Evolutionary conservation across 139 green algal genomes (phyloP), one percentile per base, ranked within the genome.

Genomic region (Volvox africanus): DNA sequence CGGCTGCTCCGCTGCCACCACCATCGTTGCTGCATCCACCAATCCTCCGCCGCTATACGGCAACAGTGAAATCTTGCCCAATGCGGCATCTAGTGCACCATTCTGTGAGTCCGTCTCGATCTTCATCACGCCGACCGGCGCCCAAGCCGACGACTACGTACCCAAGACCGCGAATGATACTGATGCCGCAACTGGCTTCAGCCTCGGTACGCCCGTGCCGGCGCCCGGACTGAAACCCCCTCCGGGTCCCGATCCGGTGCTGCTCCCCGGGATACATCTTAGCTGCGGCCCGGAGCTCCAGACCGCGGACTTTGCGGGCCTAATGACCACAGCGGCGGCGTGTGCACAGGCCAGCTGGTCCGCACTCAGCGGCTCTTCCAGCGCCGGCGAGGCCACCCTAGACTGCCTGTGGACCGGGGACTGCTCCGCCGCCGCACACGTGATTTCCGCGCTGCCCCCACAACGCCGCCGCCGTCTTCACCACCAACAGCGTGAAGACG

Each of bases 401-500:
- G 75, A 81, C 32, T 0, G 18, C 18, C 0, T 26, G 30, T 55
- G 30, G 30, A 55, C 30, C 18, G 75, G 30, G 21, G 30, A 81
- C n/a, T 81, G 75, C 75, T 81, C 75, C 5, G 75, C 75, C 75
- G 75, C 75, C 75, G 75, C 75, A 13, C 75, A 61, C 1, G 75
- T 81, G 6, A 81, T 81, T 11, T 81, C 75, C 32, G 75, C 75
- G 32, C 75, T 81, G 75, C 75, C 75, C 30, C 75, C 75, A 30
- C 75, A 55, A 24, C 12, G 13, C 16, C 75, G 32, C 30, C 75
- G 33, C 3, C 75, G 75, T 9, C 33, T 2, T 17, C 30, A 55
- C 18, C 32, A 81, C 30, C 32, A 61, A 35, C 75, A 81, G 75
- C 75, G 50, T 55, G 75, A 81, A 2, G 32, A 81, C 75, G 75